phyloP scores from a whole-genome alignment of 257 asterid species.

The Solanum gracilifrons region DNA sequence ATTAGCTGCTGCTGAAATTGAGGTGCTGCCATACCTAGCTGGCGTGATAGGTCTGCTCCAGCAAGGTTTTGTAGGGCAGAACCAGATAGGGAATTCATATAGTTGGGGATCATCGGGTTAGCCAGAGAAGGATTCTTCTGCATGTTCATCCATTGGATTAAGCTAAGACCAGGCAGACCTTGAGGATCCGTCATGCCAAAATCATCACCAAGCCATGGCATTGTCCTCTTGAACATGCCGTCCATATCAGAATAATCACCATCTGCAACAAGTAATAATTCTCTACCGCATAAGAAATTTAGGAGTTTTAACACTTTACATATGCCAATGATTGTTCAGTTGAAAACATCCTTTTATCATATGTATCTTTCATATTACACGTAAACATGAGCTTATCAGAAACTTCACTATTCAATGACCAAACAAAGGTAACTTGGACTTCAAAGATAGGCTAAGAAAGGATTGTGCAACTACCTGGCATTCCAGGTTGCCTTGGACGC shows the following conservation, averaged over 20 bases:
- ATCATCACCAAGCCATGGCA: constrained; percentile 88
- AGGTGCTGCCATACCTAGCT: constrained; percentile 34
- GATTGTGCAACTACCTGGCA: constrained; percentile 48
- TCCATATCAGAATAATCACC: constrained; percentile 76
- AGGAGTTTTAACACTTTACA: not conserved
- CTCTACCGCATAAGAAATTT: not conserved
- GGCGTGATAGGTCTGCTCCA: constrained; percentile 52
- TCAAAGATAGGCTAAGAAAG: not conserved
- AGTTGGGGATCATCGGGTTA: constrained; percentile 51
- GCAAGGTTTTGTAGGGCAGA: constrained; percentile 44
- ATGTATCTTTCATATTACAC: not conserved
- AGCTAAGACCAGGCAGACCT: constrained; percentile 68
- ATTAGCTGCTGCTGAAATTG: constrained; percentile 48
- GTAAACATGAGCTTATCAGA: not conserved
- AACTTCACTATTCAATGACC: not conserved
- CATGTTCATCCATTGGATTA: constrained; percentile 99
- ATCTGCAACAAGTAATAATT: constrained; percentile 32
- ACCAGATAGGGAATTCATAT: constrained; percentile 36
- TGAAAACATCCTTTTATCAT: not conserved
- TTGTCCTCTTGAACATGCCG: constrained; percentile 54
- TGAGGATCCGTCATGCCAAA: constrained; percentile 64
- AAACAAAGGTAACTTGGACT: not conserved
- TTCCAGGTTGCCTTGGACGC: constrained; percentile 86
- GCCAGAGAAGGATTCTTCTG: constrained; percentile 55
- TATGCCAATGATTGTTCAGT: not conserved